phyloP scores from a whole-genome alignment of 129 eudicot species.

The Ambrosia trifida region DNA sequence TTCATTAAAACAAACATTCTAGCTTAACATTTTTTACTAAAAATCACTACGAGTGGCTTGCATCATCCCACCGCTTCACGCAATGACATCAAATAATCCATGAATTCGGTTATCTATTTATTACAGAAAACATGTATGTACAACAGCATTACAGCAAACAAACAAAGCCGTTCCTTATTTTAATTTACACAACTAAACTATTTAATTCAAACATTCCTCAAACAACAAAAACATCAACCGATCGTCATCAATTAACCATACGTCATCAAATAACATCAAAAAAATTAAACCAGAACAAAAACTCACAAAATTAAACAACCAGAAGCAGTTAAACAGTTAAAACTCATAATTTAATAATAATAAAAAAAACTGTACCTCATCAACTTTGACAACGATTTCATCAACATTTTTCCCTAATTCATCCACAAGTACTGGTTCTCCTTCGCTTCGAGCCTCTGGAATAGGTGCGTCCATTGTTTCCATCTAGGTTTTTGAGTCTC shows the following conservation, averaged over 20 bases:
- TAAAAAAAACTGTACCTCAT: constrained; percentile 42
- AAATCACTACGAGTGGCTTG: constrained; percentile 11
- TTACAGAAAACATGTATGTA: constrained; percentile 8
- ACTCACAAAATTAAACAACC: constrained; percentile 8
- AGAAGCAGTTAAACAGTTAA: neutral
- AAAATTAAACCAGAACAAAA: neutral
- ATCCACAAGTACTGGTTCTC: constrained; percentile 40
- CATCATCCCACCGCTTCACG: neutral
- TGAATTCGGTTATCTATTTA: constrained; percentile 3
- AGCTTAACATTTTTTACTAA: constrained; percentile 2
- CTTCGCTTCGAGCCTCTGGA: constrained; percentile 33
- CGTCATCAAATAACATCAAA: constrained; percentile 9
- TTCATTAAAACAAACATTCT: constrained; percentile 9
- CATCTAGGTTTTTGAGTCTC: constrained; percentile 4
- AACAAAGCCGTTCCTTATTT: constrained; percentile 33
- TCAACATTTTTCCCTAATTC: constrained; percentile 55
- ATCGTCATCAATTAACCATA: constrained; percentile 20
- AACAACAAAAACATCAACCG: constrained; percentile 23
- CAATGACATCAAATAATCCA: constrained; percentile 14
- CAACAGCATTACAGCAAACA: constrained; percentile 17
- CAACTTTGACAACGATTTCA: constrained; percentile 46
- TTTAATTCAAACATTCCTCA: neutral
- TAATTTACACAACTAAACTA: constrained; percentile 2
- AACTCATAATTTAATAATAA: neutral
- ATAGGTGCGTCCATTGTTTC: constrained; percentile 30